Evolutionary conservation across 2,329 filamentous ascomycete species (phyloP).

Genomic region (Fusarium cicatricum): DNA sequence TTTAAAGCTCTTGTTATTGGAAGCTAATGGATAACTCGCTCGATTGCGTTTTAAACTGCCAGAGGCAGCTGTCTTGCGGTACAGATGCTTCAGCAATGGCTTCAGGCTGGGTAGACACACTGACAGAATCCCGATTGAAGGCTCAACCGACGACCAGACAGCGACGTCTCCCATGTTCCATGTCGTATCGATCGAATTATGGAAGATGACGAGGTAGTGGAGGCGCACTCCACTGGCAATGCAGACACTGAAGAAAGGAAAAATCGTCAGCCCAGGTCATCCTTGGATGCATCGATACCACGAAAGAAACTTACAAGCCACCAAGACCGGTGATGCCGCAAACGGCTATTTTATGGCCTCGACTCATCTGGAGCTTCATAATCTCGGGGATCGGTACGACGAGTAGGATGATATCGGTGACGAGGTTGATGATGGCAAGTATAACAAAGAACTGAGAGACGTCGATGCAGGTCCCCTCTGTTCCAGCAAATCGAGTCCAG

Average conservation of each 20-base stretch:
- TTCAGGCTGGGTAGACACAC: neutral
- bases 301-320: neutral
- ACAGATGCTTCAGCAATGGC: neutral
- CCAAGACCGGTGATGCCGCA: neutral
- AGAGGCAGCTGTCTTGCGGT: neutral
- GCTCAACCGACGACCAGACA: neutral
- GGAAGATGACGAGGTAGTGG: neutral
- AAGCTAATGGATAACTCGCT: neutral
- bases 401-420: constrained; percentile 19
- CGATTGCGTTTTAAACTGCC: neutral
- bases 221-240: neutral
- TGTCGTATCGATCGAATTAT: neutral
- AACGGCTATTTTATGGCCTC: neutral
- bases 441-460: constrained; percentile 17
- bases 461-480: constrained; percentile 19
- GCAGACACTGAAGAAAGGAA: neutral
- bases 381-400: constrained; percentile 20
- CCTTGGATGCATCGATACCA: neutral
- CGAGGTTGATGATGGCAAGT: constrained; percentile 24
- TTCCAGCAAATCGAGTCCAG: constrained; percentile 21
- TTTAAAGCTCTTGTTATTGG: neutral
- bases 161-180: neutral
- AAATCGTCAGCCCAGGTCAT: neutral
- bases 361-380: constrained; percentile 10
- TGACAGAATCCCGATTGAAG: neutral